Evolutionary conservation across 306 rosid species (phyloP).

Genomic region (Malus asiatica): DNA sequence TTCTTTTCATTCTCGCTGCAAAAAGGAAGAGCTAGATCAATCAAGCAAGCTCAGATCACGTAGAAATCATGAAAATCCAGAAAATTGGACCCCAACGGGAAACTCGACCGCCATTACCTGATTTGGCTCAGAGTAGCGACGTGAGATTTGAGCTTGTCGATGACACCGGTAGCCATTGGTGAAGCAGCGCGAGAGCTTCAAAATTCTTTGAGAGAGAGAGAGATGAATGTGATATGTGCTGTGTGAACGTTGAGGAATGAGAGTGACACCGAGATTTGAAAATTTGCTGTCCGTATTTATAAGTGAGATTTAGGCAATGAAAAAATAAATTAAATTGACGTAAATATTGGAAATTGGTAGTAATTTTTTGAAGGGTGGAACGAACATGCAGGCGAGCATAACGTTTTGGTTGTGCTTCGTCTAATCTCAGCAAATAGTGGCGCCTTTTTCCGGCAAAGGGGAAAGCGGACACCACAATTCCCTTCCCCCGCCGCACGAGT

Average conservation of each 20-base stretch:
- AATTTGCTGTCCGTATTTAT: neutral
- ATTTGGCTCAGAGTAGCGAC: conserved; percentile 67
- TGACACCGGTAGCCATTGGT: conserved; percentile 49
- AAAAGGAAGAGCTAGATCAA: neutral
- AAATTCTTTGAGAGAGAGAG: neutral
- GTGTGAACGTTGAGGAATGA: neutral
- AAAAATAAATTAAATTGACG: neutral
- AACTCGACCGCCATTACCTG: conserved; percentile 38
- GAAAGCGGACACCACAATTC: neutral
- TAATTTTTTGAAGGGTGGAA: neutral
- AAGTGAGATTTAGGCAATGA: neutral
- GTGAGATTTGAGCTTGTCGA: conserved; percentile 55
- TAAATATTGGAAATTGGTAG: neutral
- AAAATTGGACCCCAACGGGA: neutral
- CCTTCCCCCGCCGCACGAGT: neutral
- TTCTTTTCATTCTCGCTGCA: conserved; percentile 76
- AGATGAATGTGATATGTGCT: neutral
- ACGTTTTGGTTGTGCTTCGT: conserved; percentile 6
- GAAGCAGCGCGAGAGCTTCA: conserved; percentile 13
- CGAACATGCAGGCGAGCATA: conserved; percentile 35
- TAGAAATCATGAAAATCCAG: neutral
- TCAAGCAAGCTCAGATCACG: conserved; percentile 13
- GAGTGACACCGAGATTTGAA: neutral
- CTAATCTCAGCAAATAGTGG: conserved; percentile 24
- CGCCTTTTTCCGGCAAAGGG: conserved; percentile 42